Evolutionary conservation across 345 rosid genomes (phyloP).

Genomic region (Salix viminalis): DNA sequence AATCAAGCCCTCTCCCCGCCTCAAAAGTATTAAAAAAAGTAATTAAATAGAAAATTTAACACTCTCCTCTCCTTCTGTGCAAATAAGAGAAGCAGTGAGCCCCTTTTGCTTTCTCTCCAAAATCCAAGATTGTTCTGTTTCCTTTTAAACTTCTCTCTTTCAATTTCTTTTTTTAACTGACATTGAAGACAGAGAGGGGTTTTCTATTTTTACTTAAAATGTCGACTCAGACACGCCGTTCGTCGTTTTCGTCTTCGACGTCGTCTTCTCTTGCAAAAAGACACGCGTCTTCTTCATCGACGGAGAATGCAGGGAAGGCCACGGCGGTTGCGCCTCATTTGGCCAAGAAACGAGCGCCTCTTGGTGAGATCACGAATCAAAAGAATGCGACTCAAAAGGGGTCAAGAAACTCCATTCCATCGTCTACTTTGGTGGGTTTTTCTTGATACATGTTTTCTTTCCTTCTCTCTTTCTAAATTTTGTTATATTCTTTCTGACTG

Average conservation of each 20-base stretch:
- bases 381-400: conserved; percentile 33
- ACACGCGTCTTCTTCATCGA: conserved; percentile 34
- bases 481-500: neutral
- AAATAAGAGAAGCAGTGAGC: neutral
- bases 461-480: neutral
- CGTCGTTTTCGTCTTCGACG: conserved; percentile 43
- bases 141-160: neutral
- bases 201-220: neutral
- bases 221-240: conserved; percentile 37
- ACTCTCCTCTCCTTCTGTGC: neutral
- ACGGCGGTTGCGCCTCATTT: conserved; percentile 31
- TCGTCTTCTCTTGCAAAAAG: conserved; percentile 52
- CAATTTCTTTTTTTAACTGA: neutral
- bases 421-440: conserved; percentile 55
- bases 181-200: neutral
- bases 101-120: neutral
- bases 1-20: conserved; percentile 8
- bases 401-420: conserved; percentile 35
- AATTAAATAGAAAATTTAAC: conserved; percentile 2
- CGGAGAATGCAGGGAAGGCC: conserved; percentile 42
- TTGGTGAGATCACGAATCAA: conserved; percentile 63
- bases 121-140: neutral
- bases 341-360: conserved; percentile 75
- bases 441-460: neutral
- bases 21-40: conserved; percentile 2